Base-by-base conservation (phyloP, 257 asterid species). In the Eustoma russellianum region DNA sequence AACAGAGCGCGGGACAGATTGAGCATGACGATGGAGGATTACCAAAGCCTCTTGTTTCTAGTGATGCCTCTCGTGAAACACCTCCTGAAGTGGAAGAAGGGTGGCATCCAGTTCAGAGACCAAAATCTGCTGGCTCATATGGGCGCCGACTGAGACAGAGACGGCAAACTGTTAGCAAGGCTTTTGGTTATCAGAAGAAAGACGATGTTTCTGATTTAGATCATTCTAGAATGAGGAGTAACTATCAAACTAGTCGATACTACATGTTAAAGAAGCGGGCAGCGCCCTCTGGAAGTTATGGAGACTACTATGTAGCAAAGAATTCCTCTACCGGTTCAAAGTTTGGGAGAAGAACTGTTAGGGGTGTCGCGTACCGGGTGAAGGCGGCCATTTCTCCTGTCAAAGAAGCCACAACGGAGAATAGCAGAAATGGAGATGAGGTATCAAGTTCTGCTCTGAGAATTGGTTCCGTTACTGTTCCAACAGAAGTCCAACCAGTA, bases 81-180 rank as follows among this genome's bases (percentile, higher is more conserved):
- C 83, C 69, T 63, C 80, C 79, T 63, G 97, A 85, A 74, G 97
- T 76, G 53, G 98, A 91, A 71, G 94, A 91, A 8, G 97, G 94
- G 45, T 91, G 98, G 98, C 98, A 87, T 69, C 81, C 98, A 15
- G 98, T 91, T 65, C 95, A 85, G 56, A 79, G 77, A 60, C 93
- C 94, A 52, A 77, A 91, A 71, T 91, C 98, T 45, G 82, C 93
- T 46, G 82, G 95, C 53, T 63, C 67, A 63, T 66, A 74, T 58
- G 89, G 90, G 52, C 79, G 85, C 70, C 75, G 90, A 50, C 44
- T 72, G 47, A 77, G 94, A 83, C 94, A 84, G 68, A 69, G 93
- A n/a, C 81, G 94, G 48, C 85, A 77, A 71, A 71, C 76, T 54
- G 65, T 69, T 40, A 65, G 57, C 66, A 91, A 79, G 74, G 74